Evolutionary conservation across 2,329 filamentous ascomycete genomes (phyloP), one percentile per base, ranked within the genome.

Genomic region (Fusarium praegraminearum): DNA sequence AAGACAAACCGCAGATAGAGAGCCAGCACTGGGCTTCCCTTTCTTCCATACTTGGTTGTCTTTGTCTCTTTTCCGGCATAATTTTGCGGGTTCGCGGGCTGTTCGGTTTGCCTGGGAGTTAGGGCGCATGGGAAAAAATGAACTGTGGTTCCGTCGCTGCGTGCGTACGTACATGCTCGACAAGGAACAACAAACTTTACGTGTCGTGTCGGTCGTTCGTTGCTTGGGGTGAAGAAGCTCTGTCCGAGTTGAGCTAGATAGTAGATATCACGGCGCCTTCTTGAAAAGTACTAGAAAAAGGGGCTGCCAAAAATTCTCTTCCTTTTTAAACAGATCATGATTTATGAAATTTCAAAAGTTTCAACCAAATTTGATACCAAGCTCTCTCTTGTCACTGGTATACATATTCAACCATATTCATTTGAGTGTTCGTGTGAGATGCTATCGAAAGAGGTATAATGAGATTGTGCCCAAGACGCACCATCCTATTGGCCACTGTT

Each of bases 1-100:
- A 97, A 96, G 86, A 95, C 93, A 62, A 83, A 88, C 76, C 89
- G 90, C 73, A 89, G 90, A 80, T 93, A 85, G 85, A 67, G 56
- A 56, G 58, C 28, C 46, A 35, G 57, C 28, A 43, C 24, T 41
- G 28, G 49, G 52, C 22, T 56, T 62, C 43, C 49, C 36, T 62
- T 52, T 63, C 57, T 64, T 73, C 57, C 64, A 60, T 51, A 57
- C 62, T 68, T 68, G 62, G 49, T 69, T 53, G 61, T 69, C 56
- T 66, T 65, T 71, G 60, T 69, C 70, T 72, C 49, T 72, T 62
- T 69, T 74, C 70, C 57, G 61, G 67, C 71, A 71, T 64, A 46
- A 69, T 54, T 47, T 67, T 65, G 63, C 62, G 62, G 67, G 60
- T 58, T 70, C 58, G 65, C 33, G 56, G 72, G 72, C 69, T 65